phyloP scores from a whole-genome alignment of 2,329 filamentous ascomycete genomes.

The Alternaria postmessia region DNA sequence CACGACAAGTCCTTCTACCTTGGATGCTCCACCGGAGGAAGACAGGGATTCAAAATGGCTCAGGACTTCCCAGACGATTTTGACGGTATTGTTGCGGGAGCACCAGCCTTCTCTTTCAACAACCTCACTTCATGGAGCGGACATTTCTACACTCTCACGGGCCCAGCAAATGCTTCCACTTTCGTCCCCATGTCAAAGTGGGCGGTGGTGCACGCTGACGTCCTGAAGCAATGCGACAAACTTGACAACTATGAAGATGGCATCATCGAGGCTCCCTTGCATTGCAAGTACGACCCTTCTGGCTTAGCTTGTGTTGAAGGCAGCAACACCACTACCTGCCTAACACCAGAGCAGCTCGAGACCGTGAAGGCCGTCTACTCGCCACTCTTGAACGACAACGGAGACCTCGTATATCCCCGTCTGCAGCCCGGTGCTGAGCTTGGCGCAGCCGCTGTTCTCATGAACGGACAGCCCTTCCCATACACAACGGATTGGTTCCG shows the following conservation, averaged over 20 bases:
- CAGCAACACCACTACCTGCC: conserved; percentile 51
- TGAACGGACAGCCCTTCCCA: conserved; percentile 53
- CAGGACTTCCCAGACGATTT: conserved; percentile 49
- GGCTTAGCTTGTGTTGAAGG: conserved; percentile 46
- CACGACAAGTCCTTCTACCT: conserved; percentile 53
- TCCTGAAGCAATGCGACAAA: conserved; percentile 60
- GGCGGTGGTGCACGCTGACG: conserved; percentile 51
- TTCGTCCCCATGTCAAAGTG: conserved; percentile 54
- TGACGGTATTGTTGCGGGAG: conserved; percentile 49
- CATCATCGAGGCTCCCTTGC: conserved; percentile 56
- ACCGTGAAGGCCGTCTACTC: conserved; percentile 56
- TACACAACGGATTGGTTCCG: conserved; percentile 60
- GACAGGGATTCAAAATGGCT: conserved; percentile 48
- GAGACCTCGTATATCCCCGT: conserved; percentile 59
- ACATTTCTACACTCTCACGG: conserved; percentile 40
- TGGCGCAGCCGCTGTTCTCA: conserved; percentile 47
- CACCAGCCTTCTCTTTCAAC: conserved; percentile 45
- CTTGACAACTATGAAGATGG: conserved; percentile 60
- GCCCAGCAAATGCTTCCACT: conserved; percentile 38
- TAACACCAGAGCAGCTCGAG: conserved; percentile 55
- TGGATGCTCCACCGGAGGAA: conserved; percentile 49
- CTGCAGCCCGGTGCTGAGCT: conserved; percentile 60
- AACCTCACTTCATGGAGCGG: conserved; percentile 47
- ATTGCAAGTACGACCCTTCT: conserved; percentile 56
- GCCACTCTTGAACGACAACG: conserved; percentile 54